Base-by-base conservation (phyloP, 2,329 filamentous ascomycete species). In the Ophidiomyces ophidiicola region DNA sequence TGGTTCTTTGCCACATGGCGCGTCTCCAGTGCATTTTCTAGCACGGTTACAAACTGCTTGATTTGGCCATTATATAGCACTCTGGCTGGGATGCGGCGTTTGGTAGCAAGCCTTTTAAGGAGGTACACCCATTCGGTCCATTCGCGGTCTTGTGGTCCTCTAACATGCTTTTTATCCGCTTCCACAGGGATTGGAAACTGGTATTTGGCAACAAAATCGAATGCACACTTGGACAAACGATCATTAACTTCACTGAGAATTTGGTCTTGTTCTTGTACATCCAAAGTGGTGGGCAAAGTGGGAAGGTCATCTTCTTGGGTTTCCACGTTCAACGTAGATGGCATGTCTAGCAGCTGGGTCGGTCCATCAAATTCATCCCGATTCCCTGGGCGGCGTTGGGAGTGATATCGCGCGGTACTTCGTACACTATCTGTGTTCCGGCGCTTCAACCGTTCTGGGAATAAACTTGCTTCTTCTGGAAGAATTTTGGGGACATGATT, bases 71-170 rank as follows among this genome's bases (percentile, higher is more conserved):
- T 83, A 67, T 88, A 90, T 30, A 92, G 67, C 14, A 90, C 81
- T 41, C 83, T 71, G 32, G 84, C 82, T 4, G 84, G 84, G 50
- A 92, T 88, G 46, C 84, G 76, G 48, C 84, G 74, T 65, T 88
- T 90, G 23, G 84, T 92, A 21, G 84, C 84, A 43, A 92, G 71
- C 35, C 83, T 73, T 63, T 90, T 90, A 49, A 92, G 69, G 43
- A 92, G 72, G 59, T 87, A 85, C 41, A 88, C 84, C 84, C 84
- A 92, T 63, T 92, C 84, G 32, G 82, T 88, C 84, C 84, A 92
- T 59, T 90, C 84, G 46, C 82, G 72, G 61, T 87, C 82, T 53
- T 78, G 76, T 21, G 82, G 76, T 32, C 77, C 67, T 56, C 81
- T 77, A 38, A 87, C 72, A 41, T 80, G 79, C 49, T 82, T 74